Percentiles rank a stretch among this genome's conserved stretches.
Evolutionary conservation across 2,329 filamentous ascomycete genomes (phyloP).

Genomic region (Fusarium staphyleae): DNA sequence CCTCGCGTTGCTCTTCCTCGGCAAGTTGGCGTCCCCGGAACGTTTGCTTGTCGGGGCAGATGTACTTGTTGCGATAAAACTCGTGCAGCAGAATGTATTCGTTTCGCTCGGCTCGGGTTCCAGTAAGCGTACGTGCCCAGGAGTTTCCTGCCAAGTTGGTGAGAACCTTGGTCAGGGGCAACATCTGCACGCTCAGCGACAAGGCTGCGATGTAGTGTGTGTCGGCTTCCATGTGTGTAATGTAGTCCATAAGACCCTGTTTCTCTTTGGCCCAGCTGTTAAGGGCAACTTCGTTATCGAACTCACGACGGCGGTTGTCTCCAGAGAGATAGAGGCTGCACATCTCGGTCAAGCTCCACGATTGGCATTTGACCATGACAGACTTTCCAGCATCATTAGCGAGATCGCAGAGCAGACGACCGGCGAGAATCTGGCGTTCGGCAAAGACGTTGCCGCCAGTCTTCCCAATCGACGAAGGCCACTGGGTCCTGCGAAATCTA

Average conservation of each 20-base stretch:
- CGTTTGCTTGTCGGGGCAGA: conserved; percentile 92
- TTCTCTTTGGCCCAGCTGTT: conserved; percentile 82
- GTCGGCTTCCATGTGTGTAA: conserved; percentile 92
- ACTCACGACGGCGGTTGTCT: conserved; percentile 75
- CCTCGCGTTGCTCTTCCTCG: conserved; percentile 74
- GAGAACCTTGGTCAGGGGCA: conserved; percentile 91
- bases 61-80: conserved; percentile 96
- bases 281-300: conserved; percentile 87
- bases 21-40: conserved; percentile 76
- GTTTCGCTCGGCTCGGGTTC: conserved; percentile 95
- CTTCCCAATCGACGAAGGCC: conserved; percentile 87
- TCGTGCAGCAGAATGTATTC: conserved; percentile 99
- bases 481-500: conserved; percentile 79
- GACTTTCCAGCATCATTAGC: conserved; percentile 98
- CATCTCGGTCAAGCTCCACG: conserved; percentile 98
- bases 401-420: conserved; percentile 89
- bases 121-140: conserved; percentile 94
- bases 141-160: conserved; percentile 98
- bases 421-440: conserved; percentile 87
- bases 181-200: conserved; percentile 86
- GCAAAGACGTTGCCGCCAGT: conserved; percentile 90
- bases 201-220: conserved; percentile 95
- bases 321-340: conserved; percentile 85
- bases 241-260: conserved; percentile 88
- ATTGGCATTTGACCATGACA: conserved; percentile 95